Base-by-base conservation (phyloP, 257 asterid species). In the Verbena officinalis region DNA sequence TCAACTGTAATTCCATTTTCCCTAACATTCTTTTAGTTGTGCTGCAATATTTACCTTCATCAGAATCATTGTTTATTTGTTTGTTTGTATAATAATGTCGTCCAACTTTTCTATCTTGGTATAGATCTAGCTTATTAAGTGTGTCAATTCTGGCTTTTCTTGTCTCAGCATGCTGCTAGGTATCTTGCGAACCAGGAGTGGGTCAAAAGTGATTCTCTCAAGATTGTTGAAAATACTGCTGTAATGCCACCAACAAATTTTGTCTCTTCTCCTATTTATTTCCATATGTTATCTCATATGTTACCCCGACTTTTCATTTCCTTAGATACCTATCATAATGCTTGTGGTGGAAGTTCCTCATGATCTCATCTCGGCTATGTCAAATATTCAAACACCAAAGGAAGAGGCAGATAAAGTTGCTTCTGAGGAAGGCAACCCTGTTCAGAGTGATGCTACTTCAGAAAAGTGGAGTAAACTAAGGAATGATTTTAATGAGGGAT, bases 151-250 rank as follows among this genome's bases (percentile, higher is more conserved):
- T 70, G 60, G 70, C 16, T 68, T 72, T 59, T 70, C 70, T 59
- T 67, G 62, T 73, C 82, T 74, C 88, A 94, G 99, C 99, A 94
- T 78, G 99, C 99, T 59, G 99, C 99, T 73, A 88, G 99, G 71
- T 94, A 94, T 78, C 96, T 94, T 51, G 95, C 97, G 15, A 94
- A 94, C 75, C 97, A 88, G 88, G 99, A 94, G 78, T 94, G 99
- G 99, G 99, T 94, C 75, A 94, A 94, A 83, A 94, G 92, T 77
- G 99, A 94, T 79, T 94, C 99, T 71, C 99, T 94, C 87, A 94
- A 94, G 94, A 90, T 94, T 72, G 99, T 94, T 71, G 99, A 94
- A 85, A 94, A 94, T 80, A 94, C 99, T 57, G 99, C 99, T 77
- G 99, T 94, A 94, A 83, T 72, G 65, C 77, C 77, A 65, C 84